Conservation (phyloP, 2,329 filamentous ascomycete genomes). For the Curvularia eragrostidis region DNA sequence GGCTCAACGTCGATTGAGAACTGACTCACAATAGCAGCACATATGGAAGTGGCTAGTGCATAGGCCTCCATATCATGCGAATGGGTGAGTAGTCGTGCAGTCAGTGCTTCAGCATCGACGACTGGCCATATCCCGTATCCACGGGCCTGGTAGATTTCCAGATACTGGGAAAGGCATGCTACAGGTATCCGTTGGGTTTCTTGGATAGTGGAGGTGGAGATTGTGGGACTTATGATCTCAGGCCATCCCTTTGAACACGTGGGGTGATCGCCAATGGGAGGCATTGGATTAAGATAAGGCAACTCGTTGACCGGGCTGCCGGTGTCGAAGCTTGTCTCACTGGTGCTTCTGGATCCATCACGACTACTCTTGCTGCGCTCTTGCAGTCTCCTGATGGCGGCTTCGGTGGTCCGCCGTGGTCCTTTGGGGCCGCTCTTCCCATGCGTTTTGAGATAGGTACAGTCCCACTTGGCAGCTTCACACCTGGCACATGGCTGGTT, state of each 20-base stretch:
- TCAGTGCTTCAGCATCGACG: conserved; percentile 42
- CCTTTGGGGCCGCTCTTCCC: conserved; percentile 48
- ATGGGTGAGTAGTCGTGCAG: conserved; percentile 42
- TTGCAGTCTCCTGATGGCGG: conserved; percentile 44
- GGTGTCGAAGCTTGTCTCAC: conserved; percentile 43
- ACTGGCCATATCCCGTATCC: conserved; percentile 48
- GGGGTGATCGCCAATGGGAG: conserved; percentile 29
- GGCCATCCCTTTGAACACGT: conserved; percentile 36
- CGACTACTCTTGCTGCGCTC: conserved; percentile 37
- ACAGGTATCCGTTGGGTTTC: conserved; percentile 41
- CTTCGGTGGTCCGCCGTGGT: conserved; percentile 44
- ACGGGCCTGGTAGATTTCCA: conserved; percentile 41
- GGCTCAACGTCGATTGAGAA: conserved; percentile 44
- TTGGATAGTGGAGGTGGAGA: conserved; percentile 14
- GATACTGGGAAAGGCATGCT: conserved; percentile 42
- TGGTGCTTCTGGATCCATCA: conserved; percentile 38
- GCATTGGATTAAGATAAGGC: conserved; percentile 32
- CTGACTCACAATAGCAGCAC: conserved; percentile 46
- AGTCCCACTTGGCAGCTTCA: conserved; percentile 45
- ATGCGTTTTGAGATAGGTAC: conserved; percentile 47
- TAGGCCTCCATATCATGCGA: conserved; percentile 44
- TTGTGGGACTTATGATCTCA: conserved; percentile 30
- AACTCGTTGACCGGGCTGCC: conserved; percentile 41
- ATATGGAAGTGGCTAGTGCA: conserved; percentile 41
- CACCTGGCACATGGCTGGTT: conserved; percentile 45